Percentiles rank a stretch among this genome's conserved stretches.
Evolutionary conservation across 768 basidiomycete genomes (phyloP).

Genomic region (Leccinum olivaceopallidum): DNA sequence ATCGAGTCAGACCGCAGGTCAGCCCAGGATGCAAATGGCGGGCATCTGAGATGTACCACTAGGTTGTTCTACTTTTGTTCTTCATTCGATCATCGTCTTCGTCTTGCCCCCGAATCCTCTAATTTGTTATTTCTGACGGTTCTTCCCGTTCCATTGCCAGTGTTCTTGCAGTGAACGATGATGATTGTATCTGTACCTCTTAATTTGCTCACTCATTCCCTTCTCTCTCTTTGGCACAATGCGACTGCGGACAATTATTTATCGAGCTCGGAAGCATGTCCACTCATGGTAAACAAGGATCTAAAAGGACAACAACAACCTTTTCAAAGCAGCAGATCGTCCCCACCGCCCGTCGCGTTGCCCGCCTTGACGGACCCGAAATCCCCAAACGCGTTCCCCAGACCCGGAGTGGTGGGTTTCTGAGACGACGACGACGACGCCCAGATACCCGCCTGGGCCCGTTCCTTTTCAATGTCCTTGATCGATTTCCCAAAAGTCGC

Average conservation of each 20-base stretch:
- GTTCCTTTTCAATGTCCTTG: conserved; percentile 87
- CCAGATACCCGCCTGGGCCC: conserved; percentile 81
- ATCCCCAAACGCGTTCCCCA: conserved; percentile 33
- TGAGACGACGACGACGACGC: conserved; percentile 47
- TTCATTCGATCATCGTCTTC: conserved; percentile 11
- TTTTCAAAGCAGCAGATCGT: conserved; percentile 44
- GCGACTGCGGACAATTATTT: conserved; percentile 24
- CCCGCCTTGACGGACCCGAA: conserved; percentile 30
- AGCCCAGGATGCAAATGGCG: conserved; percentile 37
- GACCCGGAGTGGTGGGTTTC: conserved; percentile 19
- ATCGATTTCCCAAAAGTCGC: conserved; percentile 66
- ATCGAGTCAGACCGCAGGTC: conserved; percentile 26
- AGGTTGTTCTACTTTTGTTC: not conserved
- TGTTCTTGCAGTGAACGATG: conserved; percentile 38
- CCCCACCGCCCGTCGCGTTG: conserved; percentile 32
- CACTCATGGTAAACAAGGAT: conserved; percentile 10
- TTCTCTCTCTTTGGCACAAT: conserved; percentile 20
- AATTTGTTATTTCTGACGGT: conserved; percentile 24
- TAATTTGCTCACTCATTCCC: conserved; percentile 33
- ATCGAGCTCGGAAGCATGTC: not conserved
- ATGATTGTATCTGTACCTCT: conserved; percentile 39
- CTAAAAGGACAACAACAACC: not conserved
- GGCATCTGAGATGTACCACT: conserved; percentile 31
- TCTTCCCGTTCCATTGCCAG: conserved; percentile 18
- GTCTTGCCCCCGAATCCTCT: conserved; percentile 12